Evolutionary conservation across 495 filamentous ascomycete species (phyloP), one percentile per base, ranked within the genome.

Genomic region (Collariella sp.): DNA sequence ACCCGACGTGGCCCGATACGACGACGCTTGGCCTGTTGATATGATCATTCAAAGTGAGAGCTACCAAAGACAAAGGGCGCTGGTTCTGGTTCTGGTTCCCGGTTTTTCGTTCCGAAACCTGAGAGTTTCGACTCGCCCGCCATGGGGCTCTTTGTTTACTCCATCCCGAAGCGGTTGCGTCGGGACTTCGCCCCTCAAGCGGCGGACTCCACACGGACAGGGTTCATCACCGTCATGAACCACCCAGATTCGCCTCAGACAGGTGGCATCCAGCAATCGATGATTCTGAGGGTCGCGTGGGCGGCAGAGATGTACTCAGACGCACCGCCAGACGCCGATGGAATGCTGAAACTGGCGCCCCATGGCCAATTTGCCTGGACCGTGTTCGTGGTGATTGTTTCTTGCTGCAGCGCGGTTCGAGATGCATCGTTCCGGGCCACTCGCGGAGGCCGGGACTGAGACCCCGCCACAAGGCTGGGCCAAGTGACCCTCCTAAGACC

Each of bases 1-100:
- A 60, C 64, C 64, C 64, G 62, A 67, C 57, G 59, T 64, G 61
- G 56, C 59, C 52, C 56, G 60, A 58, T 31, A 54, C 46, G 52
- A 61, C 49, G 49, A 39, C 46, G 44, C 58, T 45, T 54, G 34
- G 29, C 18, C 31, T 33, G 22, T 36, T 15, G 7, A 23, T 42
- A 31, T 23, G 7, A 20, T 13, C 16, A 29, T 41, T 10, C 36
- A n/a, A 41, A 41, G 23, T 23, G 20, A 19, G 34, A 18, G 22
- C 19, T 22, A 16, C 34, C 34, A 22, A 34, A 29, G 40, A 2
- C 7, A 12, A 15, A n/a, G n/a, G n/a, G n/a, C n/a, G n/a, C n/a
- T n/a, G 24, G n/a, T 22, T 10, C 20, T 24, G 36, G 24, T 11
- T 33, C 18, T 9, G 15, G 23, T 5, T 50, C 6, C 41, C 35